A percentile compares a stretch with the other conserved stretches of the same genome.
Evolutionary conservation across 495 filamentous ascomycete species (phyloP).

Genomic region (Hyaloscypha finlandica): DNA sequence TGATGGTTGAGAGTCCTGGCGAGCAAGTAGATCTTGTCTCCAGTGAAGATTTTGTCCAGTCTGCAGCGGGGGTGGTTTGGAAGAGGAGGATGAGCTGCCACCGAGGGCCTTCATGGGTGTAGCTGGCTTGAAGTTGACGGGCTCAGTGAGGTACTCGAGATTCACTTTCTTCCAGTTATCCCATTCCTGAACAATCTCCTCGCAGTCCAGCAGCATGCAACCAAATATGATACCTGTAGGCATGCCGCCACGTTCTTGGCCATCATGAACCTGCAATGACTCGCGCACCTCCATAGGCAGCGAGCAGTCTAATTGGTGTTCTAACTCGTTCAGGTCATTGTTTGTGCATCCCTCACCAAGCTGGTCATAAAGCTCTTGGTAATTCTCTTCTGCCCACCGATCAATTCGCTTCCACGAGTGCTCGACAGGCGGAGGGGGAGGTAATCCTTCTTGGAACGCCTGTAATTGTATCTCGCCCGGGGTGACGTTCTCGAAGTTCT

Average conservation of each 20-base stretch:
- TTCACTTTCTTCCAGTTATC: constrained; percentile 94
- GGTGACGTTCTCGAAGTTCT: constrained; percentile 65
- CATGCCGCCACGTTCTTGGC: constrained; percentile 88
- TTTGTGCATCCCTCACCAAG: constrained; percentile 85
- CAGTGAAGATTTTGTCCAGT: constrained; percentile 63
- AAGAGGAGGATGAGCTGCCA: constrained; percentile 57
- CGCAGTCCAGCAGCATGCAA: constrained; percentile 94
- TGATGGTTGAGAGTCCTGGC: constrained; percentile 86
- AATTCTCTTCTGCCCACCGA: constrained; percentile 90
- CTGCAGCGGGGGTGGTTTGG: constrained; percentile 41
- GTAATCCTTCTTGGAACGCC: constrained; percentile 87
- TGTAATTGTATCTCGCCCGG: constrained; percentile 93
- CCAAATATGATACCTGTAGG: constrained; percentile 94
- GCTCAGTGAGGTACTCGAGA: constrained; percentile 73
- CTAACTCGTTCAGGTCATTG: constrained; percentile 96
- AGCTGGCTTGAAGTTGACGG: constrained; percentile 54
- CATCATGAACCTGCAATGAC: constrained; percentile 88
- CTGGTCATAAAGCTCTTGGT: constrained; percentile 91
- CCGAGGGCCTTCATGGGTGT: constrained; percentile 68
- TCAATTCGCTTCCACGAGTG: constrained; percentile 96
- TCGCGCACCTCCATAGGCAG: constrained; percentile 93
- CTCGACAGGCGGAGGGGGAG: constrained; percentile 80
- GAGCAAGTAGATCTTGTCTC: constrained; percentile 81
- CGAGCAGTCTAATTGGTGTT: constrained; percentile 94
- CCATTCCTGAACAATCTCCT: constrained; percentile 98